Conservation (phyloP, 2,329 filamentous ascomycete genomes). For the Aplosporella prunicola region DNA sequence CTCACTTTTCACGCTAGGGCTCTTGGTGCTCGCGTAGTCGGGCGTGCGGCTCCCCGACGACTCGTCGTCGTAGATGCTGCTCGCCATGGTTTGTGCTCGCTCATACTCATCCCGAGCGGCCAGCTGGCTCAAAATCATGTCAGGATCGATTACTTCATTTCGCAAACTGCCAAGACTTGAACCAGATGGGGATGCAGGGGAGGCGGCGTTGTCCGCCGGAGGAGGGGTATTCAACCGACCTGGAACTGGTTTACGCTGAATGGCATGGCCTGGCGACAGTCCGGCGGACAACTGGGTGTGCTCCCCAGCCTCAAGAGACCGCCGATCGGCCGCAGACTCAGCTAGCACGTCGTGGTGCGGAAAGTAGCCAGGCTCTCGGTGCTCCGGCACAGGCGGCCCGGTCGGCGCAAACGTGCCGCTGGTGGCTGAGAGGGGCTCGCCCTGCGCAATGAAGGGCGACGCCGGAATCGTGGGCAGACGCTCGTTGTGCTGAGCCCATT, state of each 20-base stretch:
- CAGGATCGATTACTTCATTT: constrained; percentile 36
- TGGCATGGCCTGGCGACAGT: constrained; percentile 5
- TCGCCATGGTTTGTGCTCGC: constrained; percentile 28
- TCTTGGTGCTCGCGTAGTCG: constrained; percentile 64
- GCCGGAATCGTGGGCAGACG: constrained; percentile 38
- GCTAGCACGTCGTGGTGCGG: constrained; percentile 5
- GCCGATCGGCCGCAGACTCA: too few species aligned
- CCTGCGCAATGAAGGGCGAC: constrained; percentile 33
- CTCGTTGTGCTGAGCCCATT: constrained; percentile 20
- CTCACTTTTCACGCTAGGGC: constrained; percentile 34
- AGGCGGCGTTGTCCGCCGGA: constrained; percentile 24
- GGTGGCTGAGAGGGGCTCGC: constrained; percentile 19
- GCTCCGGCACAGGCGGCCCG: constrained; percentile 28
- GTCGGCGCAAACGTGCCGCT: constrained; percentile 20
- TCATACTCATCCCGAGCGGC: constrained; percentile 15
- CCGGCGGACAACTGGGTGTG: constrained; percentile 14
- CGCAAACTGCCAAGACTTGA: constrained; percentile 36
- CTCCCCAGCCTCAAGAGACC: constrained; percentile 14
- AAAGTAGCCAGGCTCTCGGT: constrained; percentile 17
- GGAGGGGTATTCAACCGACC: constrained; percentile 30
- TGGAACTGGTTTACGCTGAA: constrained; percentile 33
- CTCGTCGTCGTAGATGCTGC: constrained; percentile 52
- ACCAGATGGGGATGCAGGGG: constrained; percentile 26
- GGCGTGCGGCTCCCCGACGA: constrained; percentile 62
- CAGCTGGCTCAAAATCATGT: constrained; percentile 32